These are phyloP conservation scores for Collybia sordida DNA, from an alignment of 768 basidiomycete genomes.

Conservation along the genomic window DNA sequence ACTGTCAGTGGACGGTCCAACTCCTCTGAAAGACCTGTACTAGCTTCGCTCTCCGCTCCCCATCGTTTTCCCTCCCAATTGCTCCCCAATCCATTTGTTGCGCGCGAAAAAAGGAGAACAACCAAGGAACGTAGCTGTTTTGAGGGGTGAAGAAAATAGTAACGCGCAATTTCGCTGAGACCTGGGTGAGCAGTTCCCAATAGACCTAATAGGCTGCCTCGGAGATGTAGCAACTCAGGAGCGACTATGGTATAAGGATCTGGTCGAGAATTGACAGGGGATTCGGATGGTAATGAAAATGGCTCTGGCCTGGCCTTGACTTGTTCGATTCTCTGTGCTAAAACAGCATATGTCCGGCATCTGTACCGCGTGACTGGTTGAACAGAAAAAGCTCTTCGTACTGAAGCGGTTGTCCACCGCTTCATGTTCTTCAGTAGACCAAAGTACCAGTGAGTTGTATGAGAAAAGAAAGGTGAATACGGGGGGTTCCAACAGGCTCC, in stretches of 20 bases:
- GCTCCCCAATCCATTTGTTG: constrained; percentile 86
- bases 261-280: constrained; percentile 26
- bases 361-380: constrained; percentile 24
- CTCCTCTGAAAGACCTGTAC: constrained; percentile 50
- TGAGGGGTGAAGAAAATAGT: constrained; percentile 87
- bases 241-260: constrained; percentile 75
- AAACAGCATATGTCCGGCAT: constrained; percentile 35
- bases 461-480: constrained; percentile 1
- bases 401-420: constrained; percentile 3
- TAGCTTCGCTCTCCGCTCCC: constrained; percentile 58
- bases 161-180: constrained; percentile 84
- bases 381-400: constrained; percentile 2
- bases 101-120: constrained; percentile 86
- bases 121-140: constrained; percentile 90
- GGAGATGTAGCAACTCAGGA: constrained; percentile 70
- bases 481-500: too few species aligned
- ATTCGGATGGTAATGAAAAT: constrained; percentile 25
- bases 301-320: constrained; percentile 24
- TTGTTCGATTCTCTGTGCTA: constrained; percentile 41
- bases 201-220: constrained; percentile 69
- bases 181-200: constrained; percentile 89
- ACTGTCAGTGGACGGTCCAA: constrained; percentile 80
- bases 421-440: constrained; percentile 18
- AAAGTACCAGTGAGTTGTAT: constrained; percentile 5
- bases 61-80: constrained; percentile 61